These are phyloP conservation scores for Celoporthe dispersa DNA, from an alignment of 2,329 filamentous ascomycete species.

Conservation along the genomic window DNA sequence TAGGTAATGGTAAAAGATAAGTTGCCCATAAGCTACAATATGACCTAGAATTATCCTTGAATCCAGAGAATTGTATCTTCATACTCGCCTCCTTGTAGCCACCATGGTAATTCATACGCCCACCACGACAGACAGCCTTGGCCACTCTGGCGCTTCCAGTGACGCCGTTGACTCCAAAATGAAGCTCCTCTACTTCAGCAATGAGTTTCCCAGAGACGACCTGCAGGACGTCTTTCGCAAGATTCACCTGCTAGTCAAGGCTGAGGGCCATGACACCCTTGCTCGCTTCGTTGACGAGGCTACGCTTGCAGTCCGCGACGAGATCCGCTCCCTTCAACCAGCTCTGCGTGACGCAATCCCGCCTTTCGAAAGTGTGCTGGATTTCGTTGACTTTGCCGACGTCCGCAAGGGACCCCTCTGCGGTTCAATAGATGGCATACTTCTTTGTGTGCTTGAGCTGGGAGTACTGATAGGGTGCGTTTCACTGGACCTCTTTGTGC, in stretches of 20 bases:
- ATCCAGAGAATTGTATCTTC: too few species aligned
- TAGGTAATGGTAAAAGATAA: too few species aligned
- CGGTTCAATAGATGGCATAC: conserved; percentile 49
- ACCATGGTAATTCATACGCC: too few species aligned
- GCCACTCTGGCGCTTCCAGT: too few species aligned
- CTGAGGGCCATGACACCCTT: conserved; percentile 40
- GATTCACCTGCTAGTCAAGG: conserved; percentile 46
- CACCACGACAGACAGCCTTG: too few species aligned
- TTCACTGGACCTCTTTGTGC: too few species aligned
- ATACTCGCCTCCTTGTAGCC: too few species aligned
- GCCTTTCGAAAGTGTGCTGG: conserved; percentile 43
- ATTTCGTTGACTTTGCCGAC: conserved; percentile 39
- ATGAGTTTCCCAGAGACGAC: conserved; percentile 53
- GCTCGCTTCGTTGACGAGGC: conserved; percentile 47
- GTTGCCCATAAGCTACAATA: too few species aligned
- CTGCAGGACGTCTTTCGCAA: conserved; percentile 44
- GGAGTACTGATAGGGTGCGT: conserved; percentile 48
- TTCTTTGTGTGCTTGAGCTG: conserved; percentile 47
- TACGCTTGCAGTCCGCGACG: conserved; percentile 45
- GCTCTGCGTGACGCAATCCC: conserved; percentile 39
- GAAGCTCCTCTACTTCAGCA: conserved; percentile 49
- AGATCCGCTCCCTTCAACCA: conserved; percentile 40
- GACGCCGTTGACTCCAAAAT: conserved; percentile 36
- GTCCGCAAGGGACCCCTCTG: conserved; percentile 47
- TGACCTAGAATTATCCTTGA: too few species aligned